These are phyloP conservation scores for Ascomycota sp. DNA, from an alignment of 2,329 filamentous ascomycete species.

Conservation along the genomic window DNA sequence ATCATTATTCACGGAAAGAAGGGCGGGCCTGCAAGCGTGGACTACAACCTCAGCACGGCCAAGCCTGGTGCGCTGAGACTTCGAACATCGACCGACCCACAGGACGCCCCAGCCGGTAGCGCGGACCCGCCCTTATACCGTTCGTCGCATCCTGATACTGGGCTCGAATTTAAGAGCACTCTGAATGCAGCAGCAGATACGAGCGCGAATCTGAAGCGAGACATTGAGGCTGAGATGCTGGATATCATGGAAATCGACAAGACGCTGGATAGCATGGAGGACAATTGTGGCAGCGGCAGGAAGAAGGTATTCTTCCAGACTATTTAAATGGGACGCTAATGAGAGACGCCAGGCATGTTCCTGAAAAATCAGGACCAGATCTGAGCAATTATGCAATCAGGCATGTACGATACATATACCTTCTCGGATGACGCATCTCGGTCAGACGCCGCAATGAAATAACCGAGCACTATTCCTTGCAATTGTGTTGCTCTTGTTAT, in stretches of 20 bases:
- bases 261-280: slow-evolving; percentile 34
- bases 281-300: slow-evolving; percentile 22
- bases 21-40: slow-evolving; percentile 15
- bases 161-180: slow-evolving; percentile 29
- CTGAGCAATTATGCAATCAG: slow-evolving; percentile 1
- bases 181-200: slow-evolving; percentile 32
- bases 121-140: slow-evolving; percentile 7
- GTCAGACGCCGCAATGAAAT: background rate
- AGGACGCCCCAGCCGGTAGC: slow-evolving; percentile 5
- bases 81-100: slow-evolving; percentile 9
- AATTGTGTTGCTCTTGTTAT: background rate
- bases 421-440: slow-evolving; percentile 1
- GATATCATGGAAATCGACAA: slow-evolving; percentile 47
- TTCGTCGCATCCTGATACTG: slow-evolving; percentile 13
- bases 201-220: slow-evolving; percentile 26
- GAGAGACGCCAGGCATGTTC: slow-evolving; percentile 5
- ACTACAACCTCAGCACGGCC: slow-evolving; percentile 29
- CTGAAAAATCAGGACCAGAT: background rate
- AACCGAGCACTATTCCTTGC: background rate
- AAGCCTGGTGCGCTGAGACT: slow-evolving; percentile 17
- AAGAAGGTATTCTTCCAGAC: slow-evolving; percentile 33
- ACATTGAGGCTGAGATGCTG: slow-evolving; percentile 39
- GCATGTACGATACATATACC: slow-evolving; percentile 6
- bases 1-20: slow-evolving; percentile 33
- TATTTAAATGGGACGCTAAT: slow-evolving; percentile 4